Evolutionary conservation across 352 stramenopile species (phyloP), one percentile per base, ranked within the genome.

Genomic region (Phytophthora foliorum): DNA sequence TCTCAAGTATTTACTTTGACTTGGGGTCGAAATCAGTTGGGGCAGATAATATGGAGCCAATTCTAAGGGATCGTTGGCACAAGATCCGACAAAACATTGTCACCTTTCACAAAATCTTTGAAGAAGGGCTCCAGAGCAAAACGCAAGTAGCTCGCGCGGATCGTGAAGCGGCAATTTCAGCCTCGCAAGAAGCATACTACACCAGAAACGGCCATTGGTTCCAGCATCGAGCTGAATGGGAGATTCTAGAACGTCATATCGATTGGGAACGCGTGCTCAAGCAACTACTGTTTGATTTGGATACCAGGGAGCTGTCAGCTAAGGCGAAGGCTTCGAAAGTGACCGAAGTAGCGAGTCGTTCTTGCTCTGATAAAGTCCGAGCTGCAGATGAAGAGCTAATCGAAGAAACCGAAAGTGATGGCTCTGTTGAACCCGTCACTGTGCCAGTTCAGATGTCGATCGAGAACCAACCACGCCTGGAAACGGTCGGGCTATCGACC

Each of bases 1-100:
- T 60, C 5, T 60, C 57, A 25, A 57, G 16, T 17, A 50, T 57
- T 19, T 67, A 67, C 29, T 67, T 53, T 13, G 48, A 58, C 14
- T 52, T 58, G 14, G 36, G 13, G 5, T n/a, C 31, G 7, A 36
- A 48, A 13, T 17, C 31, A 31, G 5, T 11, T 16, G 21, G 8
- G 13, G 16, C 14, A 10, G 16, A 22, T 31, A 31, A 34, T 17
- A 49, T 68, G 17, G 50, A 68, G 19, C n/a, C 11, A 5, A 8
- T 56, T 19, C 32, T 68, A 9, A 56, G 45, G 13, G 24, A 49
- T 3, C 19, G 16, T 4, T 67, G 50, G 59, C 27, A 36, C 2
- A 3, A 27, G 3, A 45, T 68, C 5, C 31, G 41, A 36, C 4
- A 19, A 11, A 17, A 27, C 16, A 19, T 68, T 24, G 50, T 29